Conservation (phyloP, 129 eudicot species). For the carrot (Daucus carota) region DNA sequence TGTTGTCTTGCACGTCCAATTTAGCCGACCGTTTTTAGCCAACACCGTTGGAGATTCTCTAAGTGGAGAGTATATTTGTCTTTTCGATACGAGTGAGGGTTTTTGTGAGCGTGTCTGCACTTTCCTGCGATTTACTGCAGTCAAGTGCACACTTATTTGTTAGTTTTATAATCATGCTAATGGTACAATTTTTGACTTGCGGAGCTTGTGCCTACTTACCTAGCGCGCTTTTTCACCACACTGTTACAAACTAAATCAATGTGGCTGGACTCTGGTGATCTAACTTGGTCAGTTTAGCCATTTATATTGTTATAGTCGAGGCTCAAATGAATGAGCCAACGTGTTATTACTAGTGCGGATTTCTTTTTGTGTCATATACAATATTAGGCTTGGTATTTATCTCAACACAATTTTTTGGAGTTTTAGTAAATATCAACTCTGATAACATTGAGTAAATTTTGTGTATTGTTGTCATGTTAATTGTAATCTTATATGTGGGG, state of each 20-base stretch:
- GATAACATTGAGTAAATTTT: too few relatives aligned
- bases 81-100: background rate
- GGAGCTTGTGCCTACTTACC: background rate
- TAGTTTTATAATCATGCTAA: background rate
- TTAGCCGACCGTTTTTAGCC: too few relatives aligned
- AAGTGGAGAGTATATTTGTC: too few relatives aligned
- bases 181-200: background rate
- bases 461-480: background rate
- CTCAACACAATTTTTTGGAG: background rate
- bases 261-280: background rate
- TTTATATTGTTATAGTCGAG: background rate
- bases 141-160: background rate
- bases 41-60: too few relatives aligned
- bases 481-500: background rate
- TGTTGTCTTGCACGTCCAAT: too few relatives aligned
- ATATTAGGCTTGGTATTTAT: background rate
- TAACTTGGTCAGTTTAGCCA: background rate
- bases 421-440: too few relatives aligned
- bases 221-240: background rate
- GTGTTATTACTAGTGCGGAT: background rate
- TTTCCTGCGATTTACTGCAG: background rate
- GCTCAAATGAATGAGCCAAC: background rate
- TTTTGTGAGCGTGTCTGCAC: too few relatives aligned
- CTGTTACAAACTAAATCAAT: background rate
- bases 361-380: background rate